A percentile compares a stretch with the other conserved stretches of the same genome.
phyloP scores from a whole-genome alignment of 2,329 filamentous ascomycete genomes.

The Pyrenophora seminiperda region DNA sequence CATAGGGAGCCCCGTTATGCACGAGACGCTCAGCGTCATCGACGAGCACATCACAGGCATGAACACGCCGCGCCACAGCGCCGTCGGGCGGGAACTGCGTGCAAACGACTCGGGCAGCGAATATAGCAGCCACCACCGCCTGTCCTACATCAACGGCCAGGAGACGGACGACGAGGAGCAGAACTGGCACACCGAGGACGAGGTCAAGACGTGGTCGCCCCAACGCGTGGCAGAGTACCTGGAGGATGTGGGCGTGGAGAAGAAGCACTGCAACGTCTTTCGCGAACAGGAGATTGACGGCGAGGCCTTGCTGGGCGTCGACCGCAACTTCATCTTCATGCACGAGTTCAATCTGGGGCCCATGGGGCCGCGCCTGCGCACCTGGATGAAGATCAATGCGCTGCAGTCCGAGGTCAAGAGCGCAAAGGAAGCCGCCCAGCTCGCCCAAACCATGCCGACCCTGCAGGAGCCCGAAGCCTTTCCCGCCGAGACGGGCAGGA shows the following conservation, averaged over 20 bases:
- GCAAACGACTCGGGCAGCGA: conserved; percentile 82
- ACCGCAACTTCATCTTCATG: conserved; percentile 92
- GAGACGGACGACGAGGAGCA: conserved; percentile 95
- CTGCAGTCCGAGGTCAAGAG: conserved; percentile 84
- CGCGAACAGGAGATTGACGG: conserved; percentile 94
- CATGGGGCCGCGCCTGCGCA: conserved; percentile 86
- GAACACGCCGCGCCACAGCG: conserved; percentile 63
- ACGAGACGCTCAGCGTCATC: conserved; percentile 93
- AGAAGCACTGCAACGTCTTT: conserved; percentile 91
- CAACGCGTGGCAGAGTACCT: conserved; percentile 87
- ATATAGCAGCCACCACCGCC: conserved; percentile 80
- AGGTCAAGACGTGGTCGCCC: conserved; percentile 81
- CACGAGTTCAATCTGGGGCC: conserved; percentile 94
- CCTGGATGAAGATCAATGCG: conserved; percentile 94
- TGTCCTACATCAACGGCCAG: conserved; percentile 91
- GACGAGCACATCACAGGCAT: conserved; percentile 96
- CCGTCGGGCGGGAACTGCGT: conserved; percentile 58
- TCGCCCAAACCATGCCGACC: conserved; percentile 46
- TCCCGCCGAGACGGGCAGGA: conserved; percentile 51
- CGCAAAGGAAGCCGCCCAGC: conserved; percentile 50
- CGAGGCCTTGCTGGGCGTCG: conserved; percentile 91
- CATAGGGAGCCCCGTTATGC: conserved; percentile 78
- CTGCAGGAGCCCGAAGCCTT: conserved; percentile 27
- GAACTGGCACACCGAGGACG: conserved; percentile 67
- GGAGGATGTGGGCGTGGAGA: conserved; percentile 82